Conservation (phyloP, 805 yeast genomes). For the Candida nemodendra region DNA sequence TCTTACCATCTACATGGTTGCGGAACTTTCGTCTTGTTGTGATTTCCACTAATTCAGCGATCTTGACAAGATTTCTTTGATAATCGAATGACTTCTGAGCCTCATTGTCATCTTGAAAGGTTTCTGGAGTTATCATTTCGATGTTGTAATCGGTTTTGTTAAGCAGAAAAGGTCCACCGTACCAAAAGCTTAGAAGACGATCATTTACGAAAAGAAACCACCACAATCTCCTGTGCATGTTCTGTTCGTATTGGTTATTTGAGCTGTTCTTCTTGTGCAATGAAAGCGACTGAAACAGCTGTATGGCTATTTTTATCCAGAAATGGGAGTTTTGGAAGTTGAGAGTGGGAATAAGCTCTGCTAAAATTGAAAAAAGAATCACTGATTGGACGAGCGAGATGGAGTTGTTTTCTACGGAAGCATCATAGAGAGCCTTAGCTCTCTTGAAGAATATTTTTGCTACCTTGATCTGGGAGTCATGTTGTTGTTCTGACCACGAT, state of each 20-base stretch:
- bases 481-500: constrained; percentile 46
- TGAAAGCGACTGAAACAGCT: constrained; percentile 74
- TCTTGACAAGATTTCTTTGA: constrained; percentile 10
- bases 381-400: constrained; percentile 26
- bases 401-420: constrained; percentile 64
- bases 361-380: constrained; percentile 11
- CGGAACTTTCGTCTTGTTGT: background rate
- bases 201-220: constrained; percentile 71
- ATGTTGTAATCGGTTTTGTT: constrained; percentile 73
- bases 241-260: constrained; percentile 17
- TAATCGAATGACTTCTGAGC: background rate
- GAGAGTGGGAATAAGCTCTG: constrained; percentile 10
- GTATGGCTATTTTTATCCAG: constrained; percentile 69
- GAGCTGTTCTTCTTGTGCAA: constrained; percentile 27
- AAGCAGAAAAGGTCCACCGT: constrained; percentile 68
- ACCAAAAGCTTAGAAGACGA: constrained; percentile 51
- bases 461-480: constrained; percentile 29
- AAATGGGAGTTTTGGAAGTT: constrained; percentile 53
- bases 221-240: constrained; percentile 63
- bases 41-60: constrained; percentile 15
- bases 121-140: constrained; percentile 61
- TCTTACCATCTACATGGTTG: background rate
- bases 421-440: constrained; percentile 63
- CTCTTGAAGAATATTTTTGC: constrained; percentile 33
- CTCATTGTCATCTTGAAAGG: constrained; percentile 57